These are phyloP conservation scores for Rhododendron henanense DNA, from an alignment of 148 eudicot species.

Conservation along the genomic window DNA sequence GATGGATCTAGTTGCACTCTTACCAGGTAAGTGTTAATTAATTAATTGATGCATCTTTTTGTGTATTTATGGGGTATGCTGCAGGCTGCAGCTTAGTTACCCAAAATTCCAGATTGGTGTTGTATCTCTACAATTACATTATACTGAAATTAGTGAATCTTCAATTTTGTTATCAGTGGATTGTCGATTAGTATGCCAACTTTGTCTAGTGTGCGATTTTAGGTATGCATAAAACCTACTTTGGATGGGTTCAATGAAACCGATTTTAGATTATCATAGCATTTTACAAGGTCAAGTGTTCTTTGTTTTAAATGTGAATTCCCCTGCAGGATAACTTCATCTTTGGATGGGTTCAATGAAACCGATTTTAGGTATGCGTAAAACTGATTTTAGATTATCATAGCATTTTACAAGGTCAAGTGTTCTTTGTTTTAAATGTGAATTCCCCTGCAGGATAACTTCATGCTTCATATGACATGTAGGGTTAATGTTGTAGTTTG, in stretches of 20 bases:
- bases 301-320: neutral
- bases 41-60: neutral
- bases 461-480: neutral
- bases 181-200: neutral
- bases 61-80: neutral
- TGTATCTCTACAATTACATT: neutral
- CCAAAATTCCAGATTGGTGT: neutral
- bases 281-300: neutral
- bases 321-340: neutral
- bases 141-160: neutral
- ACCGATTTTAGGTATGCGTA: neutral
- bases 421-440: neutral
- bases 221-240: neutral
- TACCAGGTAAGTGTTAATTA: neutral
- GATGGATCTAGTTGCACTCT: constrained; percentile 9
- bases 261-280: neutral
- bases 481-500: neutral
- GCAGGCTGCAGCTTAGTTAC: neutral
- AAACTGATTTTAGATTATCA: neutral
- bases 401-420: neutral
- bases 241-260: neutral
- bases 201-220: neutral
- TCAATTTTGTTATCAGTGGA: neutral
- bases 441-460: neutral
- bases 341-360: neutral